Evolutionary conservation across 2,329 filamentous ascomycete species (phyloP), one percentile per base, ranked within the genome.

Genomic region (Scytalidium lignicola): DNA sequence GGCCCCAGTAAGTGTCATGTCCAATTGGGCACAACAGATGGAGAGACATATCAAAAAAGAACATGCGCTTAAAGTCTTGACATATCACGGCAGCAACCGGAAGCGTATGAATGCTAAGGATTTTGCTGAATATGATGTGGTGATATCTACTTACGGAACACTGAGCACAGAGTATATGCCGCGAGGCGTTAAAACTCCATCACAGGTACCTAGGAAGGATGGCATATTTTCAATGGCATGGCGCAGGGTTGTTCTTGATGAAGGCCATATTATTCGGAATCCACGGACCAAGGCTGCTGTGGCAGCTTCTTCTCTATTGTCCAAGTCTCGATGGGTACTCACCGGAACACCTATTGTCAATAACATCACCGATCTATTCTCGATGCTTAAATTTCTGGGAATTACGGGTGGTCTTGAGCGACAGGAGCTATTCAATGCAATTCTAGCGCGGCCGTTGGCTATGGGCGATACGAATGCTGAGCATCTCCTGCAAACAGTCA

Each of bases 281-380:
- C 80, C 85, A 3, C 78, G 78, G 46, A 86, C 89, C 0, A 89
- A 89, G 62, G 80, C 78, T 41, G 81, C 88, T 0, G 67, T 83
- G 49, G 87, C 90, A 3, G 85, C 83, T 1, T 83, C 76, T 51
- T 74, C 75, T 37, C 67, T 95, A 5, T 70, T 79, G 43, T 86
- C 89, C 1, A 75, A 82, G 46, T 89, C 86, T 9, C 78, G 86
- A 57, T 95, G 90, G 90, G 81, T 85, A 1, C 68, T 92, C 19
- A 89, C 86, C 0, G 88, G 88, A 44, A 92, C 89, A 0, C 88
- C 89, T 0, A 92, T 93, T 51, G 78, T 93, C 65, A 95, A 95
- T 65, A 86, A 78, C 3, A 76, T 93, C 53, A 87, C 84, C 56
- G 90, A 96, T 58, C 73, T 95, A 8, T 89, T 88, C 62, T 91